Evolutionary conservation across 2,329 filamentous ascomycete genomes (phyloP), one percentile per base, ranked within the genome.

Genomic region (Colletotrichum endophyticum): DNA sequence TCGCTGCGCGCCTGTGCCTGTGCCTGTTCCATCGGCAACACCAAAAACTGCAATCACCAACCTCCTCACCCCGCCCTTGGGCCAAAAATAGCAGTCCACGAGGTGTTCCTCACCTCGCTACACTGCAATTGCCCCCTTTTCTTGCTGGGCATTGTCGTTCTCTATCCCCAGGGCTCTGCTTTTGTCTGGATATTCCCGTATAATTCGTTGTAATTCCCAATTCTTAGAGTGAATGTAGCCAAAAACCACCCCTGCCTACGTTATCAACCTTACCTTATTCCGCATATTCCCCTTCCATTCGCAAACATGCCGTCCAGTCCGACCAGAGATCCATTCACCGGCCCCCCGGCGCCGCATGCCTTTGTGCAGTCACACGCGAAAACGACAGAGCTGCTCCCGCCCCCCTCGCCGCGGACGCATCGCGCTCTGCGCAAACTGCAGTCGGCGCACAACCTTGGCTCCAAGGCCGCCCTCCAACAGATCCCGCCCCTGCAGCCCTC

Each of bases 341-440:
- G 27, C 79, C 63, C 82, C 80, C 67, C 81, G 44, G 36, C 64
- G 64, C 27, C 64, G 57, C 28, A 81, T 83, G 63, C 79, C 62
- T 72, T 72, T 28, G 67, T 68, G 63, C 77, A 78, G 30, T 73
- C 73, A 30, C 73, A 73, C 61, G 73, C 73, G 44, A 75, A 85
- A 73, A 82, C 84, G 49, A 84, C 87, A 53, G 86, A 91, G 78
- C 85, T 90, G 70, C 88, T 90, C 80, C 84, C 89, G 64, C 89
- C 92, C 77, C 88, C 91, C 28, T 93, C 92, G 32, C 92, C 93
- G 59, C 90, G 92, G 77, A 92, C 92, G 30, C 91, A 93, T 82
- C 91, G 94, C 80, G 90, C 91, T 63, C 88, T 96, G 76, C 91
- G 94, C 79, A 93, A 94, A 82, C 91, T 95, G 34, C 94, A 95